Percentiles rank a stretch among this genome's conserved stretches.
Evolutionary conservation across 2,329 filamentous ascomycete genomes (phyloP).

Genomic region (Pseudocercospora musae): DNA sequence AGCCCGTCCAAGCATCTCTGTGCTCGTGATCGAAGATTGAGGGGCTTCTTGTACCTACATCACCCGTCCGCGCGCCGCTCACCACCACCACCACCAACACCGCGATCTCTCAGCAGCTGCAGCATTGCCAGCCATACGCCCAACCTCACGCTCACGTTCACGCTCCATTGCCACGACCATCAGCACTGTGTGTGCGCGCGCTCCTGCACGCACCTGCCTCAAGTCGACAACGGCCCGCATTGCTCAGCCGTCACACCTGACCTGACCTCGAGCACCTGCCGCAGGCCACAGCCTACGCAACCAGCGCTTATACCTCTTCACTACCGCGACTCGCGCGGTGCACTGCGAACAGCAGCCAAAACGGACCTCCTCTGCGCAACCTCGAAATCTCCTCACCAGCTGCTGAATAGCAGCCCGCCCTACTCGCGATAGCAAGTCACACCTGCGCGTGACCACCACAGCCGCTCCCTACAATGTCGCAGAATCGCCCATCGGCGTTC

Average conservation of each 20-base stretch:
- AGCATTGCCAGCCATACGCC: neutral
- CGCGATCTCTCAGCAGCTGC: constrained; percentile 1
- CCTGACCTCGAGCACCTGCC: constrained; percentile 5
- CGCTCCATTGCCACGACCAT: neutral
- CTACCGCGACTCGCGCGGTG: neutral
- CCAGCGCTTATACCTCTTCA: constrained; percentile 2
- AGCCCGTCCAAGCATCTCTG: neutral
- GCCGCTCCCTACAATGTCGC: constrained; percentile 64
- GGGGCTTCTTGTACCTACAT: constrained; percentile 5
- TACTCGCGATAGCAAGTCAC: constrained; percentile 40
- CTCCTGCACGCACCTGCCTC: neutral
- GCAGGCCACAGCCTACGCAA: neutral
- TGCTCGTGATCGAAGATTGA: constrained; percentile 5
- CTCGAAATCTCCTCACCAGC: constrained; percentile 40
- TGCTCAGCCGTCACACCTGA: constrained; percentile 2
- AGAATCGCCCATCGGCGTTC: constrained; percentile 88
- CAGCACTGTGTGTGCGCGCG: neutral
- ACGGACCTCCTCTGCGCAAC: constrained; percentile 50
- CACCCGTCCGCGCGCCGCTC: neutral
- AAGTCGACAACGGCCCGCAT: constrained; percentile 1
- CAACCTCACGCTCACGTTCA: neutral
- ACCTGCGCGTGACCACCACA: constrained; percentile 17
- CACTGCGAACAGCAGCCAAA: constrained; percentile 42
- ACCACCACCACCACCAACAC: constrained; percentile 1
- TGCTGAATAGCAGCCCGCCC: constrained; percentile 45